Conservation (phyloP, 2,329 filamentous ascomycete species). For the Fusarium protoensiforme region DNA sequence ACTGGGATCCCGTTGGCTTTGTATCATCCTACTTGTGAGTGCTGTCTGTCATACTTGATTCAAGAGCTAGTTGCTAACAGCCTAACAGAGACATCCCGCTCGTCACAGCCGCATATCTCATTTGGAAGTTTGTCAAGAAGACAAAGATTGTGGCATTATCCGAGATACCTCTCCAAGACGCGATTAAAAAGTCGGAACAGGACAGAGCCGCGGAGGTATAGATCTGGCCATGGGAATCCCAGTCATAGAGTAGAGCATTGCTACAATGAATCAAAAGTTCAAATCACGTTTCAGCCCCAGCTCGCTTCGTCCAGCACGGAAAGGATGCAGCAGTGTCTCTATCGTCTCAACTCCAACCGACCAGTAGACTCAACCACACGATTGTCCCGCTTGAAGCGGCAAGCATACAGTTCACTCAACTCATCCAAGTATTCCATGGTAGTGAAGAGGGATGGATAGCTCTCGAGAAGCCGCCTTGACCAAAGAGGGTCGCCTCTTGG, state of each 20-base stretch:
- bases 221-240: neutral
- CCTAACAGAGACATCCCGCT: constrained; percentile 66
- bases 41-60: rapidly evolving
- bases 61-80: constrained; percentile 15
- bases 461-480: neutral
- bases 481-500: neutral
- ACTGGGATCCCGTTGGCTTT: constrained; percentile 67
- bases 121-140: constrained; percentile 75
- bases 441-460: neutral
- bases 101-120: constrained; percentile 64
- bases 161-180: constrained; percentile 63
- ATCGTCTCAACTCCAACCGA: neutral
- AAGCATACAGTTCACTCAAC: neutral
- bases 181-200: constrained; percentile 49
- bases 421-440: neutral
- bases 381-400: neutral
- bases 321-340: too few species aligned
- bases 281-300: neutral
- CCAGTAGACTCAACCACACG: neutral
- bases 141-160: constrained; percentile 65
- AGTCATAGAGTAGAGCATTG: neutral
- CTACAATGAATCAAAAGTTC: neutral
- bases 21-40: constrained; percentile 72
- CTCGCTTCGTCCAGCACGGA: neutral
- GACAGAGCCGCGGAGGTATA: constrained; percentile 11